phyloP scores from a whole-genome alignment of 176 grass and related monocot genomes.

The Phoenix dactylifera region DNA sequence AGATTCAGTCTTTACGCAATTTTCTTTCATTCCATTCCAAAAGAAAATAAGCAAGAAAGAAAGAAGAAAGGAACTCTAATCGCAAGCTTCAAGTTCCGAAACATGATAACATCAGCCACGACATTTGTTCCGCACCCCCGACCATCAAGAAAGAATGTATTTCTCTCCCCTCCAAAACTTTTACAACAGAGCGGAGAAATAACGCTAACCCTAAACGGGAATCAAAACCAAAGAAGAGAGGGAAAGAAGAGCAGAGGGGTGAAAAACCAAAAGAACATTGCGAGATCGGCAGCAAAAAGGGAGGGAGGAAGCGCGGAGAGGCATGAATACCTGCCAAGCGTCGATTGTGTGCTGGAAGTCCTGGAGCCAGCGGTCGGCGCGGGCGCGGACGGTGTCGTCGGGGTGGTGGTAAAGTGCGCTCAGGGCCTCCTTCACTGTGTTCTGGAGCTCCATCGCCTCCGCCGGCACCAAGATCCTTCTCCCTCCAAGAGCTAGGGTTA shows the following conservation, averaged over 20 bases:
- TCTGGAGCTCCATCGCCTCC: conserved; percentile 64
- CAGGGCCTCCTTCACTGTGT: conserved; percentile 77
- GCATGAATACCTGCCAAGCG: conserved; percentile 71
- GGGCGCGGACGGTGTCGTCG: conserved; percentile 40
- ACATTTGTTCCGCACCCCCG: no score
- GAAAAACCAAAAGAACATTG: neutral
- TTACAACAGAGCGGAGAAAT: no score
- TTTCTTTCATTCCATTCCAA: no score
- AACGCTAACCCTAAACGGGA: no score
- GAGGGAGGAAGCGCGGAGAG: neutral
- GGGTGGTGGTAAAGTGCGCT: conserved; percentile 72
- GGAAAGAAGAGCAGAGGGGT: neutral
- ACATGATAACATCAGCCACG: no score
- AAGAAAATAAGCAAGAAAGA: no score
- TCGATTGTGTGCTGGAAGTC: conserved; percentile 94
- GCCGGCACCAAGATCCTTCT: neutral
- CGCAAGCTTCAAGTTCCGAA: no score
- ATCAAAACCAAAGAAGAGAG: no score
- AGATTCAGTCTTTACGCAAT: no score
- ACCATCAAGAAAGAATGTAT: no score
- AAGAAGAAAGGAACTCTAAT: no score
- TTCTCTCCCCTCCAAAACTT: no score
- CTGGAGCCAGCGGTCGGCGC: conserved; percentile 91
- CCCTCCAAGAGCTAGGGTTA: neutral
- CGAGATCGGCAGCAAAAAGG: neutral